phyloP scores from a whole-genome alignment of 805 yeast species.

The Ogataea methanolica region DNA sequence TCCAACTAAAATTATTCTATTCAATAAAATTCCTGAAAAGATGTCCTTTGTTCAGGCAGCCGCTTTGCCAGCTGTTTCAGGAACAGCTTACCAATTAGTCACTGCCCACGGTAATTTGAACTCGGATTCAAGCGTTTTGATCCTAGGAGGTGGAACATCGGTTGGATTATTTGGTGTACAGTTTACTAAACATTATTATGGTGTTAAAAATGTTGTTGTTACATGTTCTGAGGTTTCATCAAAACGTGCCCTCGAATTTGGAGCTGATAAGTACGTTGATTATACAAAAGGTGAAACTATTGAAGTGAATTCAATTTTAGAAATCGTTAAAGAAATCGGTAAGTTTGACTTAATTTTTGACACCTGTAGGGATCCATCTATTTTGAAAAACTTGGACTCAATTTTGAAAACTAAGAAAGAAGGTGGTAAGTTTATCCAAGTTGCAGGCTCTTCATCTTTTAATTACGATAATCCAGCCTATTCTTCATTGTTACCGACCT shows the following conservation, averaged over 20 bases:
- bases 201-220: conserved; percentile 51
- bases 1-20: conserved; percentile 24
- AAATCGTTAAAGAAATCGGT: conserved; percentile 29
- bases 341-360: conserved; percentile 65
- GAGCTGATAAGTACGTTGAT: conserved; percentile 57
- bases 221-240: conserved; percentile 37
- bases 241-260: conserved; percentile 27
- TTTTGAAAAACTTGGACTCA: conserved; percentile 38
- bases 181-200: conserved; percentile 45
- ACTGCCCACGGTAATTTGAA: conserved; percentile 28
- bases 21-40: conserved; percentile 43
- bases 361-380: conserved; percentile 54
- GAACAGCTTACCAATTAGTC: conserved; percentile 47
- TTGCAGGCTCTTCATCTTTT: conserved; percentile 51
- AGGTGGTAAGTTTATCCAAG: conserved; percentile 47
- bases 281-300: conserved; percentile 42
- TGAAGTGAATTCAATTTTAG: conserved; percentile 32
- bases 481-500: conserved; percentile 24
- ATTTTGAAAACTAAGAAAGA: conserved; percentile 42
- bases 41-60: conserved; percentile 55
- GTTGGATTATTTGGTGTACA: conserved; percentile 53
- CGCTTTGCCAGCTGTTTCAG: conserved; percentile 58
- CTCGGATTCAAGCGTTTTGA: conserved; percentile 42
- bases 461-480: conserved; percentile 29
- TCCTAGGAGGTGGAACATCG: no score